Evolutionary conservation across 2,329 filamentous ascomycete species (phyloP), one percentile per base, ranked within the genome.

Genomic region (Cladosporium sp.): DNA sequence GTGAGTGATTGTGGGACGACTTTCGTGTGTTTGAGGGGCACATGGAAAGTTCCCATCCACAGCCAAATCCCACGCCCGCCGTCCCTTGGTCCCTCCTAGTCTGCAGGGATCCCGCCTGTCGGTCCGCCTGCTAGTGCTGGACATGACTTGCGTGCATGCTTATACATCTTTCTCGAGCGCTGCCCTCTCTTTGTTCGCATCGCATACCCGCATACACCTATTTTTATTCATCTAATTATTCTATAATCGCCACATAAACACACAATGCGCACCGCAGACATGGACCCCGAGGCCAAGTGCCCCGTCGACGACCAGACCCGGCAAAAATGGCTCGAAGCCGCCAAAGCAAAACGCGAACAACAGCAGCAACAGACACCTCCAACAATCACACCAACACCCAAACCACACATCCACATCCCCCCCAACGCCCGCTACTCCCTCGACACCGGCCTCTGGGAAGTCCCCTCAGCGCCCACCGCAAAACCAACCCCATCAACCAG

Each of bases 221-320:
- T 35, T 3, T 18, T 5, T 5, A 4, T 5, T 25, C 22, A 15
- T 20, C 41, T 32, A n/a, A n/a, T n/a, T n/a, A 36, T 45, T 38
- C 15, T 27, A 20, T 38, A 49, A 19, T 40, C 6, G 13, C 19
- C 27, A 8, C 33, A 42, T 35, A 43, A 20, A 20, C 20, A 20
- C 52, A 57, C 16, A 11, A 63, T 63, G 61, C 51, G 50, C 29
- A 55, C 61, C n/a, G 57, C 58, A 40, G 57, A 61, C 45, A 60
- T 68, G 48, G 68, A 72, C 56, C 62, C 66, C 38, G 48, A 50
- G 39, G 39, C 41, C 48, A 60, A 63, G 52, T 97, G 93, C 63
- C 93, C 93, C 4, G 89, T 97, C 62, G 91, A 97, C 71, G 86
- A 91, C 72, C 87, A 88, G 62, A 86, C 89, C 46, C 85, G 93